Evolutionary conservation across 1,139 yeast species (phyloP).

Genomic region (Saccharomyces hybrid): DNA sequence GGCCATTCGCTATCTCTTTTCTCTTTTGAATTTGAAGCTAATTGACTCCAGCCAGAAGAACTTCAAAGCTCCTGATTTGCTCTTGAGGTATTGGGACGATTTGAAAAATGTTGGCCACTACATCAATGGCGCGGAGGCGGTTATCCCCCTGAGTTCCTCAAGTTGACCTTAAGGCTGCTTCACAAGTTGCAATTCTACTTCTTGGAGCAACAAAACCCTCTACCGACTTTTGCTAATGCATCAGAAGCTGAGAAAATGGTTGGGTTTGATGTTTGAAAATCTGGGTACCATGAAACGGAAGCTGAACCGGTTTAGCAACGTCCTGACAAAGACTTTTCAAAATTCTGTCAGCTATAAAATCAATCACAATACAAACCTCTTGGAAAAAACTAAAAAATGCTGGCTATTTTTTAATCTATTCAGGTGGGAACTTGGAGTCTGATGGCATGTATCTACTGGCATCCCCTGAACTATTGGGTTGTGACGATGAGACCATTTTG

Average conservation of each 20-base stretch:
- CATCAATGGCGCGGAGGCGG: slow-evolving; percentile 73
- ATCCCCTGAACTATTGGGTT: slow-evolving; percentile 31
- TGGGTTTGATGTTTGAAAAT: slow-evolving; percentile 66
- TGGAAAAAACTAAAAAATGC: slow-evolving; percentile 44
- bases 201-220: slow-evolving; percentile 59
- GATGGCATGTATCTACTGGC: slow-evolving; percentile 44
- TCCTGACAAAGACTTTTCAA: slow-evolving; percentile 60
- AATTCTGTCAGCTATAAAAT: slow-evolving; percentile 65
- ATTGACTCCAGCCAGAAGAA: slow-evolving; percentile 70
- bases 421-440: slow-evolving; percentile 55
- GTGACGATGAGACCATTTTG: slow-evolving; percentile 29
- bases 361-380: slow-evolving; percentile 46
- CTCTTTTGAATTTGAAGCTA: slow-evolving; percentile 62
- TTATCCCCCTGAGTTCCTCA: slow-evolving; percentile 70
- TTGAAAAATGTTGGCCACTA: slow-evolving; percentile 61
- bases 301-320: slow-evolving; percentile 63
- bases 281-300: slow-evolving; percentile 78
- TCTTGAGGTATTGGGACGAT: slow-evolving; percentile 68
- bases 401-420: slow-evolving; percentile 69
- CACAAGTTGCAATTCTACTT: slow-evolving; percentile 62
- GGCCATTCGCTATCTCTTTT: slow-evolving; percentile 64
- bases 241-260: slow-evolving; percentile 69
- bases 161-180: slow-evolving; percentile 56
- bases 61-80: slow-evolving; percentile 81
- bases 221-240: slow-evolving; percentile 45